Conservation (phyloP, 1,139 yeast genomes). For the Pichia terricola region DNA sequence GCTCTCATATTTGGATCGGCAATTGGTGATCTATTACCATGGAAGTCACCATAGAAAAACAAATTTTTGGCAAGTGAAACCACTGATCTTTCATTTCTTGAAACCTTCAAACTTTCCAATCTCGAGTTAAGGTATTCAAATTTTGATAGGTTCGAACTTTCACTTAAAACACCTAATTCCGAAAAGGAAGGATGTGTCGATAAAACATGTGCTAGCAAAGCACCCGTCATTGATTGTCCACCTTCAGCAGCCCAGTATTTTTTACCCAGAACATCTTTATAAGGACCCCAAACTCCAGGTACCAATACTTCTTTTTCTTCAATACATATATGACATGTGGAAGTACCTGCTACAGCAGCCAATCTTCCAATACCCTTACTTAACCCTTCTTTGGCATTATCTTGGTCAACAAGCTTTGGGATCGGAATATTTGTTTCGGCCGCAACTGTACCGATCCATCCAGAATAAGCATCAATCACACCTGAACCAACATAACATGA, state of each 20-base stretch:
- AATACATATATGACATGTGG: conserved; percentile 91
- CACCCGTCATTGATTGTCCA: conserved; percentile 96
- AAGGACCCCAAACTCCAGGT: conserved; percentile 98
- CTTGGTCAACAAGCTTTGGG: conserved; percentile 34
- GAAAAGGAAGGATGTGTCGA: conserved; percentile 82
- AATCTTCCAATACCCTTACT: conserved; percentile 69
- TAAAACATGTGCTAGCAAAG: conserved; percentile 81
- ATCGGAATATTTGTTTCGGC: conserved; percentile 53
- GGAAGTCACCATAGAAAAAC: conserved; percentile 92
- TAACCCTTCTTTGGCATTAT: conserved; percentile 35
- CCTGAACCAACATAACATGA: conserved; percentile 86
- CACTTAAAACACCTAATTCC: conserved; percentile 43
- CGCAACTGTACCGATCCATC: conserved; percentile 98
- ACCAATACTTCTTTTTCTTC: conserved; percentile 82
- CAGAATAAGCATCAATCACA: conserved; percentile 96
- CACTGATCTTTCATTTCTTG: conserved; percentile 54
- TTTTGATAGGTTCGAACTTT: conserved; percentile 57
- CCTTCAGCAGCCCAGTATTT: conserved; percentile 98
- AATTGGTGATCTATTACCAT: conserved; percentile 93
- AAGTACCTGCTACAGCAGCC: conserved; percentile 98
- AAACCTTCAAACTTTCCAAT: conserved; percentile 57
- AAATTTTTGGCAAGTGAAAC: conserved; percentile 74
- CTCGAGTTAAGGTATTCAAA: conserved; percentile 75
- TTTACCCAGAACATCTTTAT: conserved; percentile 81
- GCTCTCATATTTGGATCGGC: conserved; percentile 94